These are phyloP conservation scores for Limnomonas spitsbergensis DNA, from an alignment of 139 green algal species.

Conservation along the genomic window DNA sequence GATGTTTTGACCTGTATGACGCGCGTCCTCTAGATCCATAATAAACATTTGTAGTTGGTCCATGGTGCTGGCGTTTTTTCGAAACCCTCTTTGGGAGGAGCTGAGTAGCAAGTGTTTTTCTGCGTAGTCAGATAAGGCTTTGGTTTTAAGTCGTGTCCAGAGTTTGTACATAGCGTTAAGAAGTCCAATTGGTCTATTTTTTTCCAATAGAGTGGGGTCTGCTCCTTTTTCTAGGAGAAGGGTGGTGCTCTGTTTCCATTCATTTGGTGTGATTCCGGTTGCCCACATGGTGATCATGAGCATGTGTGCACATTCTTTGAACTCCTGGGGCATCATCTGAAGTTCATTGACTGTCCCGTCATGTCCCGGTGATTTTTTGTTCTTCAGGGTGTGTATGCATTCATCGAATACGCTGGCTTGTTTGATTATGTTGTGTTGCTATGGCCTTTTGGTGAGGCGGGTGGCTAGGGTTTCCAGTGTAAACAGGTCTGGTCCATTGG, in stretches of 20 bases:
- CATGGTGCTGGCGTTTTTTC: too few species aligned
- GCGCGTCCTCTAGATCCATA: slow-evolving; percentile 32
- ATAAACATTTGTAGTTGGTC: too few species aligned
- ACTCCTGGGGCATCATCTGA: slow-evolving; percentile 11
- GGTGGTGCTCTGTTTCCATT: slow-evolving; percentile 35
- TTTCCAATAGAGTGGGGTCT: slow-evolving; percentile 11
- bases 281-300: slow-evolving; percentile 37
- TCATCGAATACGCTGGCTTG: slow-evolving; percentile 12
- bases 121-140: slow-evolving; percentile 14
- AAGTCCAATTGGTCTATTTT: slow-evolving; percentile 34
- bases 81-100: slow-evolving; percentile 40
- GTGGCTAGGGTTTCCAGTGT: neutral
- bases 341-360: slow-evolving; percentile 41
- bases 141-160: slow-evolving; percentile 34
- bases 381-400: slow-evolving; percentile 3
- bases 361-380: slow-evolving; percentile 25
- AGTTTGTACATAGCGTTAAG: slow-evolving; percentile 41
- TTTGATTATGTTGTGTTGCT: slow-evolving; percentile 15
- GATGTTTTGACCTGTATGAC: slow-evolving; percentile 15
- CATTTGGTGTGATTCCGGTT: slow-evolving; percentile 23
- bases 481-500: neutral
- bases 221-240: slow-evolving; percentile 35
- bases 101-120: slow-evolving; percentile 17
- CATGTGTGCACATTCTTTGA: slow-evolving; percentile 21
- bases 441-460: neutral